These are phyloP conservation scores for Suhomyces sp. DNA, from an alignment of 805 yeast species.

Conservation along the genomic window DNA sequence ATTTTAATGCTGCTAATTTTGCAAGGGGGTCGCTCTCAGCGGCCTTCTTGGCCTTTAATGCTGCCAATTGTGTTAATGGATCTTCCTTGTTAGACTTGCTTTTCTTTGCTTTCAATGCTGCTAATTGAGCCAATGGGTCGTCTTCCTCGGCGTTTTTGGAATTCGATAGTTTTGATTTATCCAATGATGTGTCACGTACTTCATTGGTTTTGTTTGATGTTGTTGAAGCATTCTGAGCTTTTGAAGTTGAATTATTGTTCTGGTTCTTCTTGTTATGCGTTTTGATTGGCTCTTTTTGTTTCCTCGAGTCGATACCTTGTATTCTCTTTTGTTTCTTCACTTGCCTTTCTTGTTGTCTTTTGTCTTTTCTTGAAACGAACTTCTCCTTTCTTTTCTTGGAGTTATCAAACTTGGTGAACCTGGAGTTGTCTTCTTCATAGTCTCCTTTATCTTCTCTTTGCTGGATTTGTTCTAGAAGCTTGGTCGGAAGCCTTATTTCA, in stretches of 20 bases:
- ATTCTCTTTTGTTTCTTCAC: conserved; percentile 31
- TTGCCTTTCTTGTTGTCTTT: conserved; percentile 34
- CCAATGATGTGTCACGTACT: too few species aligned
- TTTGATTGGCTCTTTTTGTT: background rate
- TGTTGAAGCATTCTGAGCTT: background rate
- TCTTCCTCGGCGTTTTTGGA: conserved; percentile 11
- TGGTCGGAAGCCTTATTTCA: conserved; percentile 57
- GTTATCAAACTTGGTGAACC: conserved; percentile 14
- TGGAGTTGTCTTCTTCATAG: conserved; percentile 36
- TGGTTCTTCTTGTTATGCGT: background rate
- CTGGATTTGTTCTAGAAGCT: conserved; percentile 50
- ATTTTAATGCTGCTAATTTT: conserved; percentile 9
- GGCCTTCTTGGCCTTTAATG: conserved; percentile 12
- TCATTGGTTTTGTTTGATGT: conserved; percentile 6
- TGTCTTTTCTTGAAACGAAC: conserved; percentile 33
- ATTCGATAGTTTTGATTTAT: background rate
- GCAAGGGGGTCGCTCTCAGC: conserved; percentile 10
- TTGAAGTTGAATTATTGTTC: background rate
- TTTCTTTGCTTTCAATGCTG: conserved; percentile 14
- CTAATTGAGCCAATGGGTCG: conserved; percentile 25
- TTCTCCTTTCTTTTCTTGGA: conserved; percentile 24
- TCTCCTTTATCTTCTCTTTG: conserved; percentile 43
- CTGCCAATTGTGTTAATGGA: conserved; percentile 15
- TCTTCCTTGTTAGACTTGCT: conserved; percentile 8
- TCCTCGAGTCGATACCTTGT: conserved; percentile 1